Base-by-base conservation (phyloP, 805 yeast species). In the Metschnikowia henanensis region DNA sequence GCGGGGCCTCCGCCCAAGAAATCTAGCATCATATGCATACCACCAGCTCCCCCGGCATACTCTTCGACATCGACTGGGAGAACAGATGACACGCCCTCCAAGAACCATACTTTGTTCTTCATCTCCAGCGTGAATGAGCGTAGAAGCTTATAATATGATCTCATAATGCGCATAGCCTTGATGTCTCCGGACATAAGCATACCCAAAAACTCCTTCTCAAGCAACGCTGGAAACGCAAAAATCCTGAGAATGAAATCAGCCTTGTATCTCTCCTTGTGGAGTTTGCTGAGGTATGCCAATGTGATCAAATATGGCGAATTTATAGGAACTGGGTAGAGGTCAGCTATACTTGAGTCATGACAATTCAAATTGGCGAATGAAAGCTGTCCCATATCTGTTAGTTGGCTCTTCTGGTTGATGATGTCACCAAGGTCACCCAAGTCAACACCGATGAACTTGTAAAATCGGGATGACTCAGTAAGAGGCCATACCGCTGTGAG, bases 401-500 rank as follows among this genome's bases (percentile, higher is more conserved):
- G 53, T 64, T 64, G 43, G 62, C 64, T 45, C 37, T 66, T 58
- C 45, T 65, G 69, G 57, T 69, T 73, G 35, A 71, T 77, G 39
- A 80, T 75, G 56, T 87, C 94, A 15, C 96, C 96, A 45, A 92
- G 69, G 62, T 91, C 97, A 39, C 95, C 86, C 44, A 92, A 69
- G 58, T 90, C 97, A 10, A 88, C 91, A n/a, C 92, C 84, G 32
- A 87, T 83, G 45, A 71, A 71, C 54, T 71, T 70, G 56, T 71
- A 69, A 54, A 71, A 71, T 18, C 76, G 49, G 21, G 70, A 65
- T 4, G 69, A 52, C 51, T 70, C 75, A 1, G 75, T 68, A 41
- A 90, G 69, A 4, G 96, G 97, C 90, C 97, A 89, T n/a, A 91
- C 96, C 0, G 97, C 96, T 1, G 96, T 87, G 39, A 92, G 72